phyloP scores from a whole-genome alignment of 2,329 filamentous ascomycete genomes.

The Dothideomycetes sp. region DNA sequence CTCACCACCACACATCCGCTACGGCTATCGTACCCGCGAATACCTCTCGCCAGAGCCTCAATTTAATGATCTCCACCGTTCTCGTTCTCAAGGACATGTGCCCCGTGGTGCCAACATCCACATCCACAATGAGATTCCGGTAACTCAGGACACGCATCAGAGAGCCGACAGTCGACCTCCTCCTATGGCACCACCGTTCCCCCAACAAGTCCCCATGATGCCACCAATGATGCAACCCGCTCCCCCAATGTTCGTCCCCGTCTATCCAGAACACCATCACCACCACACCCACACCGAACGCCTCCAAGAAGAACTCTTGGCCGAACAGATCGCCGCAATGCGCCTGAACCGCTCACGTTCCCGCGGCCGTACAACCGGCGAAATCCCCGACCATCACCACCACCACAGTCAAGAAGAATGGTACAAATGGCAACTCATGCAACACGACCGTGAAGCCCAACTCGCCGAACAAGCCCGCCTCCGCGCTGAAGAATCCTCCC shows the following conservation, averaged over 20 bases:
- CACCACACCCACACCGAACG: neutral
- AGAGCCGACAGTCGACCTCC: neutral
- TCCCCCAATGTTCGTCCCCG: conserved; percentile 5
- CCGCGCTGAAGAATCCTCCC: conserved; percentile 30
- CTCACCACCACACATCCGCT: conserved; percentile 3
- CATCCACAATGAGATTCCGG: conserved; percentile 36
- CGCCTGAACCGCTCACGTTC: conserved; percentile 25
- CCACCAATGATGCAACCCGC: neutral
- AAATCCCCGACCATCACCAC: neutral
- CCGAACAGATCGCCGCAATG: conserved; percentile 24
- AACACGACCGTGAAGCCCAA: conserved; percentile 13
- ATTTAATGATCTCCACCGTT: conserved; percentile 31
- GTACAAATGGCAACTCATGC: conserved; percentile 24
- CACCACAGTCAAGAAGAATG: conserved; percentile 11
- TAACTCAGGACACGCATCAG: conserved; percentile 22
- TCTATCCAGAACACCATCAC: neutral
- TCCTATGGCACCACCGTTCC: conserved; percentile 3
- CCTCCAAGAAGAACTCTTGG: conserved; percentile 5
- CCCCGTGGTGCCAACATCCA: conserved; percentile 36
- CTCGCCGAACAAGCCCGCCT: conserved; percentile 22
- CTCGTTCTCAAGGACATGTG: conserved; percentile 35
- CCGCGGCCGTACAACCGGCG: conserved; percentile 20
- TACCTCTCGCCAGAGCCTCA: conserved; percentile 20
- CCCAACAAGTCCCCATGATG: conserved; percentile 6
- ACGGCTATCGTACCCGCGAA: conserved; percentile 14